Base-by-base conservation (phyloP, 805 yeast genomes). In the Kluyveromyces siamensis region DNA sequence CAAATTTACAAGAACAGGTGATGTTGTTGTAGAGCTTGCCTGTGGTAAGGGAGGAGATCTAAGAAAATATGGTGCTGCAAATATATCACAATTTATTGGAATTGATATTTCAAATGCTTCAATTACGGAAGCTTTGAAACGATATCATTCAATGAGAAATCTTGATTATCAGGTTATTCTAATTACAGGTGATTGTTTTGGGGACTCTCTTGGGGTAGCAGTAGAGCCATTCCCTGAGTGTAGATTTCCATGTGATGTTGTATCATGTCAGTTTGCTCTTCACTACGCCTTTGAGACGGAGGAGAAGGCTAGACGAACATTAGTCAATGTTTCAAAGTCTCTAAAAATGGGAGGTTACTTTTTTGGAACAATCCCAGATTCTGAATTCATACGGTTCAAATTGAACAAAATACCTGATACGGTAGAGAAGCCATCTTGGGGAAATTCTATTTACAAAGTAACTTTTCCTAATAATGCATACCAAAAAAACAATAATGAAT, bases 11-110 rank as follows among this genome's bases (percentile, higher is more conserved):
- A 70, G 70, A 36, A 70, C 72, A 42, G 69, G 78, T 52, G 75
- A 76, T 39, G 73, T 76, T 18, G 88, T 84, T 1, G 69, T 93
- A 17, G 99, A 93, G 61, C 67, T 91, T 48, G 96, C 96, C 14
- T 90, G 98, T 67, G 99, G 99, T 13, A 95, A 93, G 65, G 99
- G 99, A 46, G 99, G 99, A 27, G 99, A 93, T 69, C 70, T 93
- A 59, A 80, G 84, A 57, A 93, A 93, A 64, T 91, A 96, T 81
- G 85, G 83, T 46, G 79, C 79, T 56, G 84, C 87, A 1, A 71
- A 77, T 18, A 77, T 87, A 2, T 75, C 79, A 19, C 90, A 89
- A 44, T 87, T 85, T 55, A 80, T 90, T 48, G 99, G 99, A 1
- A 75, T 93, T 27, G 99, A 93, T 67, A 83, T 93, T 41, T 89